phyloP scores from a whole-genome alignment of 306 rosid genomes.

The Amphicarpaea edgeworthii region DNA sequence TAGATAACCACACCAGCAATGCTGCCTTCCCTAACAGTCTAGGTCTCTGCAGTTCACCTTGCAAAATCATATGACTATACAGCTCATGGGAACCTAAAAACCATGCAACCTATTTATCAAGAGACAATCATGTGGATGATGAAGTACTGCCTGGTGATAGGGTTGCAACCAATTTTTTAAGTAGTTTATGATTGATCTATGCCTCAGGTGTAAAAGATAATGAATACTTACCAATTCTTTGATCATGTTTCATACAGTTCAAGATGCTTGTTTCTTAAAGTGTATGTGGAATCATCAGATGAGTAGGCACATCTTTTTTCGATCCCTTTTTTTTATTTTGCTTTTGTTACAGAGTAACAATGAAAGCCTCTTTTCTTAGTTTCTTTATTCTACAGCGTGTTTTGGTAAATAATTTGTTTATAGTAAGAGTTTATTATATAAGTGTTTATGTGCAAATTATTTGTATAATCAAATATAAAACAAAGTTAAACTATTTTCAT shows the following conservation, averaged over 20 bases:
- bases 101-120: conserved; percentile 42
- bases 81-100: conserved; percentile 39
- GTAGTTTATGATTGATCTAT: conserved; percentile 51
- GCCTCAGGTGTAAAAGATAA: conserved; percentile 45
- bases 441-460: background rate
- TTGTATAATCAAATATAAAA: background rate
- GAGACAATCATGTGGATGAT: conserved; percentile 49
- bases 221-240: conserved; percentile 48
- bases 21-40: conserved; percentile 51
- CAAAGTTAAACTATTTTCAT: background rate
- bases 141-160: conserved; percentile 51
- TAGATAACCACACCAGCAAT: conserved; percentile 53
- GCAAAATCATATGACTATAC: conserved; percentile 44
- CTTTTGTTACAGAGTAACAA: conserved; percentile 8
- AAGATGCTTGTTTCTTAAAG: conserved; percentile 29
- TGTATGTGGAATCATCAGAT: conserved; percentile 49
- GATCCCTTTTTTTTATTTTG: conserved; percentile 1
- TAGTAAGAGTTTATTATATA: too few relatives aligned
- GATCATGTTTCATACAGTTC: conserved; percentile 54
- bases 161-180: conserved; percentile 43
- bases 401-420: background rate
- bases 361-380: background rate
- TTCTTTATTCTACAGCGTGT: background rate
- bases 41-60: conserved; percentile 47
- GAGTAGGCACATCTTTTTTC: conserved; percentile 50